Evolutionary conservation across 495 filamentous ascomycete species (phyloP), one percentile per base, ranked within the genome.

Genomic region (Aspergillus olivimuriae): DNA sequence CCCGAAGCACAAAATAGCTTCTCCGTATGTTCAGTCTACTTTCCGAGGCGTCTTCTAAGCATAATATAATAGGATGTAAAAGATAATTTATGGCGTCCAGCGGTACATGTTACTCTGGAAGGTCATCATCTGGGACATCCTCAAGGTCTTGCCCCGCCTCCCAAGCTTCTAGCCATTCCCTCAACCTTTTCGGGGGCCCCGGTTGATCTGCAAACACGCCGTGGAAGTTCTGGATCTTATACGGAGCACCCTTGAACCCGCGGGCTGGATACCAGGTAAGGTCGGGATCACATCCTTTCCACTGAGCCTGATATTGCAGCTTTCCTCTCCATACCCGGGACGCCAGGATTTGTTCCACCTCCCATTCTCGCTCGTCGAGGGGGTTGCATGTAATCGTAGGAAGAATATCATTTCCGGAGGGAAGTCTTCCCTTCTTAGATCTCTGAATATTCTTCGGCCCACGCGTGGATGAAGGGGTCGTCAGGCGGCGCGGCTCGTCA

Each of bases 161-260:
- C 38, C 38, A 40, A 40, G 18, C 12, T 28, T 40, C 38, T 14
- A 40, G 20, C 38, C 38, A 40, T 40, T 26, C 38, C 20, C 2
- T 17, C 38, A 40, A 30, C 15, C 38, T 40, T 22, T 40, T 40
- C 21, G 38, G 38, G 38, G 38, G 38, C 4, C 38, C 38, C 9
- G 38, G 38, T 30, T 40, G 38, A 17, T 40, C 38, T 28, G 21
- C 18, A 22, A 28, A 28, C 10, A 40, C 21, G 4, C 19, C 22
- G 21, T 40, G 22, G 38, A 40, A 40, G 38, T n/a, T n/a, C n/a
- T n/a, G n/a, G n/a, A n/a, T n/a, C n/a, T n/a, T n/a, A n/a, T n/a
- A n/a, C n/a, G n/a, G 38, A 40, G 38, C 38, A 17, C 21, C 38
- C 38, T 40, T 40, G 38, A 40, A 40, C 38, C 38, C 38, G 12